These are phyloP conservation scores for Podaxis pistillaris DNA, from an alignment of 768 basidiomycete species.

Conservation along the genomic window DNA sequence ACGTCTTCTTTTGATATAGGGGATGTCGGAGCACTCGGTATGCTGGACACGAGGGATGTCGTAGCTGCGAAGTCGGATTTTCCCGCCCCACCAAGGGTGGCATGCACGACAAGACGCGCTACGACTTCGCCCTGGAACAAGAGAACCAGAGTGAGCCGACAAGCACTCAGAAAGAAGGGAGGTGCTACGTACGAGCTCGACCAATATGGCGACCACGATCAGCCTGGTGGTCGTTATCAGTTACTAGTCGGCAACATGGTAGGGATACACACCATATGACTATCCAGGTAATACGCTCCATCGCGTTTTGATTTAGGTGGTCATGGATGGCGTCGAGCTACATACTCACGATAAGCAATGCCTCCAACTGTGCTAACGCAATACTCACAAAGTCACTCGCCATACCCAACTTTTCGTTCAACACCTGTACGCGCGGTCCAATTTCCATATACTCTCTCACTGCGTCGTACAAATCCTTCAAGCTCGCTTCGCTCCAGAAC, in stretches of 20 bases:
- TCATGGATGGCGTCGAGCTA: constrained; percentile 92
- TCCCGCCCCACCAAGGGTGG: constrained; percentile 34
- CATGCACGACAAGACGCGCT: constrained; percentile 73
- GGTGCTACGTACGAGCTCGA: constrained; percentile 65
- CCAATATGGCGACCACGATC: constrained; percentile 86
- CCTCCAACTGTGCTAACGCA: background rate
- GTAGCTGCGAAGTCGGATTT: background rate
- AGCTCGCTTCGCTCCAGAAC: constrained; percentile 92
- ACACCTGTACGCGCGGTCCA: constrained; percentile 70
- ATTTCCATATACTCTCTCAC: constrained; percentile 97
- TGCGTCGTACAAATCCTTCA: constrained; percentile 87
- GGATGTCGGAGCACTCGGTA: constrained; percentile 11
- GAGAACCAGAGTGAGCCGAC: background rate
- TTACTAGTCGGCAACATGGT: constrained; percentile 17
- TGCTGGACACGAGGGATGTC: background rate
- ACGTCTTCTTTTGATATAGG: constrained; percentile 36
- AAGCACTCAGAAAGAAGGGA: background rate
- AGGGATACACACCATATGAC: constrained; percentile 40
- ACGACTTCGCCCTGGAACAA: constrained; percentile 70
- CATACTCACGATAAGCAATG: constrained; percentile 6
- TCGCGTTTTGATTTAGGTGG: constrained; percentile 84
- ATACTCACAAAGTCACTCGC: constrained; percentile 82
- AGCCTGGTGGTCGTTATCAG: constrained; percentile 51
- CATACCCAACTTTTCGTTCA: constrained; percentile 87
- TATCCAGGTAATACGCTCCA: constrained; percentile 81